phyloP scores from a whole-genome alignment of 805 yeast species.

The Lachancea dasiensis region DNA sequence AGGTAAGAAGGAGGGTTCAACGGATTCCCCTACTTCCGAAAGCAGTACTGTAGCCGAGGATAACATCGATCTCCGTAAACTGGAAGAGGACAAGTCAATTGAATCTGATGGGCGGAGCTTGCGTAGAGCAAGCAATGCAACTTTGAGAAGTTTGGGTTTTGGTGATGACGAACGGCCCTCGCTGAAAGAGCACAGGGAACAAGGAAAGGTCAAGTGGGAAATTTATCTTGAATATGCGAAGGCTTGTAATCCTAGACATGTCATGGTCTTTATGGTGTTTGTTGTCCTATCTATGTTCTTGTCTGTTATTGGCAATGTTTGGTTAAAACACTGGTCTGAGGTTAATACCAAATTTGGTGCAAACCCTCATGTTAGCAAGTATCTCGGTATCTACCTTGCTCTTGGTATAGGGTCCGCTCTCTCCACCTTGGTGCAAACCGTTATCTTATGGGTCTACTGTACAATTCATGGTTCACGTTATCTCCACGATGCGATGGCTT shows the following conservation, averaged over 20 bases:
- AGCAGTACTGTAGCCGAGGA: constrained; percentile 18
- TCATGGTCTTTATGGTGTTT: constrained; percentile 48
- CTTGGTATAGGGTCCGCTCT: constrained; percentile 67
- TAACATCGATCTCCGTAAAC: constrained; percentile 28
- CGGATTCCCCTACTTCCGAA: constrained; percentile 10
- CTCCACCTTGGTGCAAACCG: constrained; percentile 56
- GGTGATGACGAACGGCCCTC: constrained; percentile 33
- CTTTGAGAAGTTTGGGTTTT: constrained; percentile 30
- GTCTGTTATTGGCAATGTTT: constrained; percentile 68
- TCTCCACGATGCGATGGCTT: constrained; percentile 72
- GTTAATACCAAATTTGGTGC: constrained; percentile 60
- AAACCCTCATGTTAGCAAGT: constrained; percentile 68
- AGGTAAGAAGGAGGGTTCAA: constrained; percentile 14
- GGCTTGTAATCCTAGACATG: constrained; percentile 74
- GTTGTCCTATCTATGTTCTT: constrained; percentile 54
- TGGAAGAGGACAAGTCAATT: constrained; percentile 23
- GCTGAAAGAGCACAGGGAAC: constrained; percentile 73
- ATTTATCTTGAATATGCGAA: constrained; percentile 78
- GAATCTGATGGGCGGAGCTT: constrained; percentile 37
- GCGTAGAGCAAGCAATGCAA: constrained; percentile 56
- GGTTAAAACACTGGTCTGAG: constrained; percentile 98
- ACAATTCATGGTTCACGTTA: constrained; percentile 75
- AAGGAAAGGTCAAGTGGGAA: constrained; percentile 88
- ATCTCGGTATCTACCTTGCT: constrained; percentile 67
- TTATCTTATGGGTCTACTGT: constrained; percentile 72